phyloP scores from a whole-genome alignment of 129 eudicot genomes.

The Scalesia atractyloides region DNA sequence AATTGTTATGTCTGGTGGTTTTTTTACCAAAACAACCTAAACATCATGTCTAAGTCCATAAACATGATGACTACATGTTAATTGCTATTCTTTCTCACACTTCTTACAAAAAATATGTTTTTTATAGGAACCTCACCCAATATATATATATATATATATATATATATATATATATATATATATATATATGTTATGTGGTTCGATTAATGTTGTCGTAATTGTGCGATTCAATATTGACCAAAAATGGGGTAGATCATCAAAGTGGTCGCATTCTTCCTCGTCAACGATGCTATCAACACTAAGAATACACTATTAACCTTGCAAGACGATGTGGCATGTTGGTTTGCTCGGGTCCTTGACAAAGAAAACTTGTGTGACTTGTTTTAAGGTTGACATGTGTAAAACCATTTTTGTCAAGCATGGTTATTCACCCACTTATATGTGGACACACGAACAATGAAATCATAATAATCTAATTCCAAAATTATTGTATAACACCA shows the following conservation, averaged over 20 bases:
- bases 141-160: no score
- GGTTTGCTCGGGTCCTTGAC: constrained; percentile 4
- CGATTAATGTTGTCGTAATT: not conserved
- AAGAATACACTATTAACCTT: constrained; percentile 10
- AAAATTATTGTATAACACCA: constrained; percentile 21
- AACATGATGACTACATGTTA: no score
- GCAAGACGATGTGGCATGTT: constrained; percentile 8
- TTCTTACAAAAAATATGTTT: no score
- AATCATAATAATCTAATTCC: not conserved
- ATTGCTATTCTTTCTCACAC: not conserved
- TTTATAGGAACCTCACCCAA: no score
- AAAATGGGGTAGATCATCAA: constrained; percentile 25
- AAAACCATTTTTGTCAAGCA: not conserved
- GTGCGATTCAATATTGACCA: not conserved
- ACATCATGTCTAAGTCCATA: not conserved
- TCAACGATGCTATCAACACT: constrained; percentile 3
- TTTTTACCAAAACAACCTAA: no score
- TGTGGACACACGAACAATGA: not conserved
- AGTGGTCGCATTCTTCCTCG: constrained; percentile 14
- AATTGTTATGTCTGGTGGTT: no score
- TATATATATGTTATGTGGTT: no score
- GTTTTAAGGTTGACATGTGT: constrained; percentile 5
- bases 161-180: no score
- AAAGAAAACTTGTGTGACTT: constrained; percentile 2
- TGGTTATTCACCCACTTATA: not conserved